These are phyloP conservation scores for Polyporus tsugae DNA, from an alignment of 1,284 basidiomycete species.

Conservation along the genomic window DNA sequence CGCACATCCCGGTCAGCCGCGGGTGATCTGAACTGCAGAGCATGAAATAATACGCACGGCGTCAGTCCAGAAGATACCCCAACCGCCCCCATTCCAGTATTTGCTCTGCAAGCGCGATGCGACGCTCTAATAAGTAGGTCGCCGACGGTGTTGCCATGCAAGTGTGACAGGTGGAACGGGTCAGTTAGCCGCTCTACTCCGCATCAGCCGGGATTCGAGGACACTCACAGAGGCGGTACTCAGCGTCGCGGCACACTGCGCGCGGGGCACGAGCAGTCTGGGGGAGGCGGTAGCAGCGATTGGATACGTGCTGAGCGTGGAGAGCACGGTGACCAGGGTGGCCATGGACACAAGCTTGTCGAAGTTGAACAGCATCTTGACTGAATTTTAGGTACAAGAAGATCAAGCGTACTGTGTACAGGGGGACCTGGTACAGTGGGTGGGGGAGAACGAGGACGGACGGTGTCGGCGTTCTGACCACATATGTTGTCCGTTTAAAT, in stretches of 20 bases:
- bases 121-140: conserved; percentile 48
- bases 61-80: conserved; percentile 54
- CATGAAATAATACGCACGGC: conserved; percentile 45
- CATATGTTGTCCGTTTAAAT: background rate
- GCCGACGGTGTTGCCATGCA: background rate
- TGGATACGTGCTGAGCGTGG: conserved; percentile 10
- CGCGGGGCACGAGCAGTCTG: conserved; percentile 13
- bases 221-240: conserved; percentile 17
- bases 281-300: conserved; percentile 6
- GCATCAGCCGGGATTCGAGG: background rate
- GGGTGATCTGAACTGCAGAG: background rate
- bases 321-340: conserved; percentile 18
- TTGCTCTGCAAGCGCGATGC: conserved; percentile 50
- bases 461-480: background rate
- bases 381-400: too few species aligned
- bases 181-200: background rate
- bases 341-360: conserved; percentile 18
- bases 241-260: conserved; percentile 24
- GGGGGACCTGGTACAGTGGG: background rate
- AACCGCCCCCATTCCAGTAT: conserved; percentile 52
- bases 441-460: background rate
- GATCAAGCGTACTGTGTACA: background rate
- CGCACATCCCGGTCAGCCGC: background rate
- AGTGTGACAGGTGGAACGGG: background rate
- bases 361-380: conserved; percentile 22